Base-by-base conservation (phyloP, 768 basidiomycete genomes). In the Mycena haematopus region DNA sequence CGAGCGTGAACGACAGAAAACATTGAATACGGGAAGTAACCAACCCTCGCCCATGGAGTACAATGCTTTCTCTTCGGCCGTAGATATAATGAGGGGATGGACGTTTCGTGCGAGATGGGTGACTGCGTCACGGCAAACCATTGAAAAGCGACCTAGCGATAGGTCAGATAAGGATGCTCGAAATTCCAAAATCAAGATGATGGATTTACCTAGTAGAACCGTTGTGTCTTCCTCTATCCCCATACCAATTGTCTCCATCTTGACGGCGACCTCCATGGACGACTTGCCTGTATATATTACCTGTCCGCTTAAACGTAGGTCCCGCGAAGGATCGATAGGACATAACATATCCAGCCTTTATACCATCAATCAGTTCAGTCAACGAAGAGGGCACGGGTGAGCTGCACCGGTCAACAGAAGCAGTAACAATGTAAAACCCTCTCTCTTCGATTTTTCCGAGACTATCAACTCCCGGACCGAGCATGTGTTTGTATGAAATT, bases 191-290 rank as follows among this genome's bases (percentile, higher is more conserved):
- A 42, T 67, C 55, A 15, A 42, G 40, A 10, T 19, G 42, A 35
- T 36, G 15, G 40, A 13, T 51, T 63, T 70, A 86, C 91, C 91
- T 42, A 93, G 77, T 66, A 91, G 77, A 33, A 92, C 82, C 9
- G 89, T 88, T n/a, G n/a, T n/a, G 65, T 87, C 81, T 19, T 85
- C 84, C 6, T 77, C 75, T 33, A 76, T 77, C 19, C 77, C 78
- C n/a, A 69, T 70, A 21, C 79, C 79, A 29, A 87, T 74, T 3
- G 80, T 85, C 71, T 93, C 91, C 89, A 94, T 90, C 72, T 89
- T 90, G 45, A 95, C 88, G 5, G 86, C 90, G n/a, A 94, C 86
- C 71, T 94, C 92, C 86, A 94, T 91, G 0, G 90, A 91, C 58
- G 87, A 90, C 50, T 72, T 79, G 0, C 92, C 93, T 0, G 88